A percentile compares a stretch with the other conserved stretches of the same genome.
Conservation (phyloP, 2,329 filamentous ascomycete genomes). For the Calonectria pseudoturangicola region DNA sequence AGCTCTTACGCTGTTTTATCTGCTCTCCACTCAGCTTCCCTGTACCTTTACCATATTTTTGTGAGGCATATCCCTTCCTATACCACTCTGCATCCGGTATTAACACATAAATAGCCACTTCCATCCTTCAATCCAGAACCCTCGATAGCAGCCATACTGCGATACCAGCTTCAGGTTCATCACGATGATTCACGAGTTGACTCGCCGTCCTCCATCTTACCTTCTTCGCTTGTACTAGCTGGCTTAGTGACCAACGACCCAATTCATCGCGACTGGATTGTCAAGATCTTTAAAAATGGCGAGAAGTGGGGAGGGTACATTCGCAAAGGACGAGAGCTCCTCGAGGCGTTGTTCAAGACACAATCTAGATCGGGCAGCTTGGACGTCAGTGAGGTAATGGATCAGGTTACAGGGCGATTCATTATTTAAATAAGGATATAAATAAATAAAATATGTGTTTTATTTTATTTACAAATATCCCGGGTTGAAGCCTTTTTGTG, state of each 20-base stretch:
- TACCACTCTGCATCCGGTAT: neutral
- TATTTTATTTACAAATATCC: too few relatives aligned
- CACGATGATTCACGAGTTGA: constrained; percentile 34
- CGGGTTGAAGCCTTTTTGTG: too few relatives aligned
- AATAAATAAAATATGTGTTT: too few relatives aligned
- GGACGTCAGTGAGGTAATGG: constrained; percentile 41
- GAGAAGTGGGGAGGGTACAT: constrained; percentile 41
- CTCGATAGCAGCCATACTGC: constrained; percentile 35
- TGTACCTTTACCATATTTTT: constrained; percentile 42
- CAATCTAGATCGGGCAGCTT: constrained; percentile 8
- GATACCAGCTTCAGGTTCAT: constrained; percentile 38
- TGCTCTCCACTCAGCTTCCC: constrained; percentile 39
- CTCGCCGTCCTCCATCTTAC: constrained; percentile 43
- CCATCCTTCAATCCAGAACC: constrained; percentile 33
- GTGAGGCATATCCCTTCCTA: constrained; percentile 24
- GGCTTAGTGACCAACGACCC: constrained; percentile 37
- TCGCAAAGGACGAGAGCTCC: constrained; percentile 35
- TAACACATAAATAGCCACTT: constrained; percentile 31
- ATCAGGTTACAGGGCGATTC: constrained; percentile 41
- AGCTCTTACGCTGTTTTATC: constrained; percentile 38
- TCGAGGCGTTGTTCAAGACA: constrained; percentile 38
- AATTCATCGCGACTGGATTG: constrained; percentile 42
- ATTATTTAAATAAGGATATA: constrained; percentile 27
- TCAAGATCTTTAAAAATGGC: constrained; percentile 30
- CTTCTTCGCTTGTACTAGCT: constrained; percentile 40